Conservation (phyloP, 2,329 filamentous ascomycete species). For the Talaromyces sp. region DNA sequence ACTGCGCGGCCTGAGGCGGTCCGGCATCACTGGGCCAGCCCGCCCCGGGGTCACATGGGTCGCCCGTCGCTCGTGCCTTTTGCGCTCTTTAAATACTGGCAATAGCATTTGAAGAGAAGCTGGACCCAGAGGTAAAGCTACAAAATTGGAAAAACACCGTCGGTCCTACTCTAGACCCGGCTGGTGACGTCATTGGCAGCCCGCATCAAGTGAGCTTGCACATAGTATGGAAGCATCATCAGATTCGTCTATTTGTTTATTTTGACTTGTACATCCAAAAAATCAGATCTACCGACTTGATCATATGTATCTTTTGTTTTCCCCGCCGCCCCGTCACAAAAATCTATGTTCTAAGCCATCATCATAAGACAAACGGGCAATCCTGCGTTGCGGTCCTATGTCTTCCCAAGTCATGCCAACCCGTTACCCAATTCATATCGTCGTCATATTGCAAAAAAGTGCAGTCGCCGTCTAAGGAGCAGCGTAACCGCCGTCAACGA, state of each 20-base stretch:
- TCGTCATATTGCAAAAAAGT: background rate
- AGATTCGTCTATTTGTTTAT: background rate
- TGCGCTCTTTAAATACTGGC: background rate
- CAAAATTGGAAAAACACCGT: background rate
- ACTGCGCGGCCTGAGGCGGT: conserved; percentile 1
- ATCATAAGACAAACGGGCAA: background rate
- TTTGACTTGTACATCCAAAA: background rate
- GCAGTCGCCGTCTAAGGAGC: conserved; percentile 3
- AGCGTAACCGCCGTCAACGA: conserved; percentile 47
- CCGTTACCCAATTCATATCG: background rate
- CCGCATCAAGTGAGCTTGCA: background rate
- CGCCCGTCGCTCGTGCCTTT: background rate
- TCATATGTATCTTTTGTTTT: background rate
- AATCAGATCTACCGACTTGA: background rate
- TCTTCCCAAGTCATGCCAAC: background rate
- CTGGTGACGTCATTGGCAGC: background rate
- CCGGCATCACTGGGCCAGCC: background rate
- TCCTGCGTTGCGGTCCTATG: background rate
- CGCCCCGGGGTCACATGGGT: background rate
- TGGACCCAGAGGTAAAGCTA: background rate
- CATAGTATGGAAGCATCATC: background rate
- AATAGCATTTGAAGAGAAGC: background rate
- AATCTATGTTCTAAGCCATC: conserved; percentile 1
- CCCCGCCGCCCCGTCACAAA: background rate
- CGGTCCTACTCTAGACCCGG: background rate